Evolutionary conservation across 2,329 filamentous ascomycete genomes (phyloP).

Genomic region (Thermothelomyces thermophilus): DNA sequence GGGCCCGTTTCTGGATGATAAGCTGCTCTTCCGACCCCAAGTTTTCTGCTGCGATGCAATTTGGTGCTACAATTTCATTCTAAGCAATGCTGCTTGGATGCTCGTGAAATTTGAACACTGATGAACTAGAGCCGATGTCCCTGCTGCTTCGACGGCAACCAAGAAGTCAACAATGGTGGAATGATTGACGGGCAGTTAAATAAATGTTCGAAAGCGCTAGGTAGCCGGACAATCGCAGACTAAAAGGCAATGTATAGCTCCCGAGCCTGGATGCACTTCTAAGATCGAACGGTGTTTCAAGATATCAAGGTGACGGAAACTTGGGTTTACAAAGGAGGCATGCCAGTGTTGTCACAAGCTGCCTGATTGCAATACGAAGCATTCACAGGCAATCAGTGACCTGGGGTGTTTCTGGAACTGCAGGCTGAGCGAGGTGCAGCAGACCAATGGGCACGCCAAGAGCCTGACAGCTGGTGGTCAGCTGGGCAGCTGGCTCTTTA

Average conservation of each 20-base stretch:
- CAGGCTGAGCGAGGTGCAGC: neutral
- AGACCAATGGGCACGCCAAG: neutral
- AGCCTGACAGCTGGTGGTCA: neutral
- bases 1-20: neutral
- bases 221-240: neutral
- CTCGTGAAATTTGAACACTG: no score
- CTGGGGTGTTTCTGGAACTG: neutral
- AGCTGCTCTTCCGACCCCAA: no score
- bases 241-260: neutral
- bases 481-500: neutral
- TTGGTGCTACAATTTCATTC: conserved; percentile 4
- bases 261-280: neutral
- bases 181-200: neutral
- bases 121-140: neutral
- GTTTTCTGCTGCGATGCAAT: neutral
- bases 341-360: neutral
- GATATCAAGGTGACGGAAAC: neutral
- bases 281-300: neutral
- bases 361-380: no score
- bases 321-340: neutral
- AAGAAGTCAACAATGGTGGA: neutral
- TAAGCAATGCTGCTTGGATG: neutral
- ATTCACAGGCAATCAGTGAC: no score
- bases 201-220: neutral
- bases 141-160: neutral